phyloP scores from a whole-genome alignment of 768 basidiomycete genomes.

The Rickenella mellea region DNA sequence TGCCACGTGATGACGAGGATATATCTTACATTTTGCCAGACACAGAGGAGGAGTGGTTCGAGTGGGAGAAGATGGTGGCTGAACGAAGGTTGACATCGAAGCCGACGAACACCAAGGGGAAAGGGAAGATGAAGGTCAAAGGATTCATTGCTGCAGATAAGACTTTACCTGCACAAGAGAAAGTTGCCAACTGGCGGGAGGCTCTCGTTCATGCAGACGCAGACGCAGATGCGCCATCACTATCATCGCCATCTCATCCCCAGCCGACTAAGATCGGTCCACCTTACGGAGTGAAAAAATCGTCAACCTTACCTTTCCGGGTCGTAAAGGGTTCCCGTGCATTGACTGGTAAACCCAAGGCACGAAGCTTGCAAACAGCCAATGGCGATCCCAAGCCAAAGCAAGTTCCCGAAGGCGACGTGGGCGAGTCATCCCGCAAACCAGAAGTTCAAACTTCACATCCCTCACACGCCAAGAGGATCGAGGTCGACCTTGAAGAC shows the following conservation, averaged over 20 bases:
- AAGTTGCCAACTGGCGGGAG: background rate
- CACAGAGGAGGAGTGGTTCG: constrained; percentile 40
- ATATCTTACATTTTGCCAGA: constrained; percentile 29
- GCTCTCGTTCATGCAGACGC: background rate
- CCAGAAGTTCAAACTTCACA: no score
- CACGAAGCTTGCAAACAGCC: no score
- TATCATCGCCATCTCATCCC: background rate
- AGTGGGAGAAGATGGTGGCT: constrained; percentile 27
- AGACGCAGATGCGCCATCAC: background rate
- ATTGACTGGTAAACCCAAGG: no score
- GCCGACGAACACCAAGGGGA: background rate
- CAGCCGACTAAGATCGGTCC: background rate
- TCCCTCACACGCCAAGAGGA: no score
- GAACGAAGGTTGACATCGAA: no score
- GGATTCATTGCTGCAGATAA: background rate
- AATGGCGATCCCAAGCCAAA: no score
- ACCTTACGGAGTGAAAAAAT: no score
- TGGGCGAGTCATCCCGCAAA: no score
- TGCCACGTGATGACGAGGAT: constrained; percentile 16
- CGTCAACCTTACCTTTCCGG: no score
- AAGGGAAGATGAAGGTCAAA: background rate
- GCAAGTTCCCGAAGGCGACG: no score
- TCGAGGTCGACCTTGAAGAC: no score
- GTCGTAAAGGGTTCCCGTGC: no score
- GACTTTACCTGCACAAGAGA: background rate